Conservation (phyloP, 192 early-diverging fungal species). For the Pilaira anomala region DNA sequence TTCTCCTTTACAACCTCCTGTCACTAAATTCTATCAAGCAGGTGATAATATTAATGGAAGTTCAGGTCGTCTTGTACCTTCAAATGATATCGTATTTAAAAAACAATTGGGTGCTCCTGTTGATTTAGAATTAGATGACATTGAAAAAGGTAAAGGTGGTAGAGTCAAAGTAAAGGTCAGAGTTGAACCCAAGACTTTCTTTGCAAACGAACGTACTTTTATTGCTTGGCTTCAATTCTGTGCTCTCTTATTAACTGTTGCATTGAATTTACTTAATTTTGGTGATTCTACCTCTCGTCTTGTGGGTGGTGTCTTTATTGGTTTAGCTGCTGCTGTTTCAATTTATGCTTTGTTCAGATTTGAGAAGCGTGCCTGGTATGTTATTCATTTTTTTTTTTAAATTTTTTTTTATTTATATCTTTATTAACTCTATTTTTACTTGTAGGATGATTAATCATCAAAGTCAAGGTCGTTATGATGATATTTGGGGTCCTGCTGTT, state of each 20-base stretch:
- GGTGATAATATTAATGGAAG: not conserved
- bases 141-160: not conserved
- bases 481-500: constrained; percentile 34
- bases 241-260: constrained; percentile 60
- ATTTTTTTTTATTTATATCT: not conserved
- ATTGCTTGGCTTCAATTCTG: constrained; percentile 78
- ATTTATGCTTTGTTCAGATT: constrained; percentile 36
- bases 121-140: not conserved
- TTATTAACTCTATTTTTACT: not conserved
- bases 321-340: constrained; percentile 24
- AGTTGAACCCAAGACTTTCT: constrained; percentile 71
- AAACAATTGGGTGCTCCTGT: constrained; percentile 15
- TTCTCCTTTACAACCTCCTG: not conserved
- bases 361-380: constrained; percentile 34
- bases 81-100: constrained; percentile 1
- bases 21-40: constrained; percentile 12
- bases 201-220: constrained; percentile 89
- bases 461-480: constrained; percentile 56
- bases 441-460: constrained; percentile 36
- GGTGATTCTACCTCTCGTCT: constrained; percentile 34
- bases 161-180: constrained; percentile 32
- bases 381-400: not conserved
- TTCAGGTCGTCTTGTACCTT: not conserved
- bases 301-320: constrained; percentile 30
- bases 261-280: constrained; percentile 67